These are phyloP conservation scores for Suillus clintonianus DNA, from an alignment of 768 basidiomycete genomes.

Conservation along the genomic window DNA sequence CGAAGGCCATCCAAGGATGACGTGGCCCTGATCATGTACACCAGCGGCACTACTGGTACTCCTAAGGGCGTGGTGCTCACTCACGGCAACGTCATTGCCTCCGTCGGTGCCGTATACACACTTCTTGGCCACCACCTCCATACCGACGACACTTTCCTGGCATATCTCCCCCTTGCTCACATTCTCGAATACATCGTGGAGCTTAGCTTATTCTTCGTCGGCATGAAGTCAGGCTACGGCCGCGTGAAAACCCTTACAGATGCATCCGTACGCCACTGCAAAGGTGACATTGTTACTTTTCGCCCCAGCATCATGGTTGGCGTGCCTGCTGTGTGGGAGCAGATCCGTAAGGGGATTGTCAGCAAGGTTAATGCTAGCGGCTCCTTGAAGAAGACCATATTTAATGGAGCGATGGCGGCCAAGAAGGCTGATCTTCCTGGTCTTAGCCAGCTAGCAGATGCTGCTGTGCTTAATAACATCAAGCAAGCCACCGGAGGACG, in stretches of 20 bases:
- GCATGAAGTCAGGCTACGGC: slow-evolving; percentile 86
- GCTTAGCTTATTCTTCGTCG: slow-evolving; percentile 68
- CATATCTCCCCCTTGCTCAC: slow-evolving; percentile 92
- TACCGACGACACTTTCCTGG: slow-evolving; percentile 55
- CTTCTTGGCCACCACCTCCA: slow-evolving; percentile 61
- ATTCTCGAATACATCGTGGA: slow-evolving; percentile 97
- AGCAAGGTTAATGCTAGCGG: slow-evolving; percentile 75
- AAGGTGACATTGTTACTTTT: slow-evolving; percentile 86
- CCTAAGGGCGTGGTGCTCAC: slow-evolving; percentile 94
- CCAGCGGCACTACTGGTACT: slow-evolving; percentile 86
- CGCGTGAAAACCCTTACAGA: slow-evolving; percentile 96
- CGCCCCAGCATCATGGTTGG: slow-evolving; percentile 89
- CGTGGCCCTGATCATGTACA: slow-evolving; percentile 78
- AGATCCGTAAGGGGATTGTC: slow-evolving; percentile 92
- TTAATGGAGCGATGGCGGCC: slow-evolving; percentile 73
- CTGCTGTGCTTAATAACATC: slow-evolving; percentile 74
- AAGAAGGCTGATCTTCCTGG: slow-evolving; percentile 75
- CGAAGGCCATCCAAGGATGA: slow-evolving; percentile 54
- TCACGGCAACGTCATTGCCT: slow-evolving; percentile 84
- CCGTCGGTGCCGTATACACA: slow-evolving; percentile 77
- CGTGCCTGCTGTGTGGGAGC: slow-evolving; percentile 97
- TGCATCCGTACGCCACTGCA: slow-evolving; percentile 83
- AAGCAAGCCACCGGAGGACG: slow-evolving; percentile 85
- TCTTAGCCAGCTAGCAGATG: slow-evolving; percentile 69
- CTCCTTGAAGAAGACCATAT: slow-evolving; percentile 68